These are phyloP conservation scores for Tremellales sp. DNA, from an alignment of 1,284 basidiomycete species.

Conservation along the genomic window DNA sequence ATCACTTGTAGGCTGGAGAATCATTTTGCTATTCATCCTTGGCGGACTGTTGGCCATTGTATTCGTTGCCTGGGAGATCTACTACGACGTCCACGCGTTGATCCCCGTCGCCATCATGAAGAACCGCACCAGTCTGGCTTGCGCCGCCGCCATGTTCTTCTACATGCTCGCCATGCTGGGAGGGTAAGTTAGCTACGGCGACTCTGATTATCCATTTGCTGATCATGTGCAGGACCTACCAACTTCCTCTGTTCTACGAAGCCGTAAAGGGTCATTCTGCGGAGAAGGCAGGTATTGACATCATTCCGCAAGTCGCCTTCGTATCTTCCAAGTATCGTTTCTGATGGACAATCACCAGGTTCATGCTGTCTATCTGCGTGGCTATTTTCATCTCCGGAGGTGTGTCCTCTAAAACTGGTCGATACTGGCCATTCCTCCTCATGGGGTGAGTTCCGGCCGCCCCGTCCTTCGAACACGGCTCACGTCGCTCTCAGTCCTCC, in stretches of 20 bases:
- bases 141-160: constrained; percentile 32
- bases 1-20: constrained; percentile 34
- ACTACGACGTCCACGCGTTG: constrained; percentile 42
- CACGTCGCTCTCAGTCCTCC: constrained; percentile 31
- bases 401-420: constrained; percentile 42
- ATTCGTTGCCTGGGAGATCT: constrained; percentile 48
- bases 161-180: constrained; percentile 50
- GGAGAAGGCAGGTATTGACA: constrained; percentile 51
- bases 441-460: constrained; percentile 32
- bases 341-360: constrained; percentile 1
- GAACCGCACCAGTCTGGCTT: constrained; percentile 43
- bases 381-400: constrained; percentile 48
- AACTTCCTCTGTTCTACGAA: constrained; percentile 52
- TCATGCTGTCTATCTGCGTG: constrained; percentile 35
- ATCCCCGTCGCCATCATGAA: constrained; percentile 35
- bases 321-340: neutral
- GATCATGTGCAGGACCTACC: too few relatives aligned
- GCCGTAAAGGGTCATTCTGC: constrained; percentile 45
- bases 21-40: constrained; percentile 47
- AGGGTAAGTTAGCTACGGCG: too few relatives aligned
- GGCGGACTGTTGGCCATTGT: constrained; percentile 40
- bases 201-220: too few relatives aligned
- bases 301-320: constrained; percentile 41
- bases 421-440: constrained; percentile 49
- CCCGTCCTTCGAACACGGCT: constrained; percentile 1